These are phyloP conservation scores for Boletus vermiculosoides DNA, from an alignment of 768 basidiomycete species.

Conservation along the genomic window DNA sequence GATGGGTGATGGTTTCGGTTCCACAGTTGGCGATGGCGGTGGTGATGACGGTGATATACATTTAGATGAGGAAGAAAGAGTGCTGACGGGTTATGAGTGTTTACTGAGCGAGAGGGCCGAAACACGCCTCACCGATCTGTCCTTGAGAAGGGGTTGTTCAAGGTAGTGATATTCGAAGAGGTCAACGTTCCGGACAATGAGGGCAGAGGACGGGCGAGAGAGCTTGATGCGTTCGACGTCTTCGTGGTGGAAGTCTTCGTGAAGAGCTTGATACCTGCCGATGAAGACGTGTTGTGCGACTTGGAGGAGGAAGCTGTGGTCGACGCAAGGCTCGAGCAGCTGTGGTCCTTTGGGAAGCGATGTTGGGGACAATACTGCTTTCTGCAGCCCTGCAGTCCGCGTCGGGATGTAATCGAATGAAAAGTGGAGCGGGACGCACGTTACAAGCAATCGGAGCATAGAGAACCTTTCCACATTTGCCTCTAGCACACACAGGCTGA, in stretches of 20 bases:
- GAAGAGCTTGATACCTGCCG: constrained; percentile 5
- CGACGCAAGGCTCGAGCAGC: constrained; percentile 39
- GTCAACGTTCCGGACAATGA: constrained; percentile 9
- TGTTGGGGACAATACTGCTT: constrained; percentile 75
- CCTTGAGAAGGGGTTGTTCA: constrained; percentile 42
- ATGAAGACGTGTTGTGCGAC: constrained; percentile 2
- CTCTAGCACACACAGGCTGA: constrained; percentile 57
- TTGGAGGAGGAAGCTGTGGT: constrained; percentile 14
- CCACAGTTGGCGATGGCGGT: constrained; percentile 5
- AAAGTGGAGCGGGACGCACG: constrained; percentile 44
- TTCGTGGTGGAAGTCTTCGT: constrained; percentile 1
- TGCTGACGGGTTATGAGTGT: constrained; percentile 67
- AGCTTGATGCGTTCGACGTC: constrained; percentile 6
- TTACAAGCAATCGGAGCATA: constrained; percentile 73
- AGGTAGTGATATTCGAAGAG: constrained; percentile 13
- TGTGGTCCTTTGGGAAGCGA: constrained; percentile 75
- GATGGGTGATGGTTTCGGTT: constrained; percentile 19
- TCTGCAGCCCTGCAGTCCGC: constrained; percentile 56
- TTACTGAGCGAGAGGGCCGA: constrained; percentile 37
- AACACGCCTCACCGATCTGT: constrained; percentile 61
- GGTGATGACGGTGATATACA: constrained; percentile 3
- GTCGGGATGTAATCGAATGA: neutral
- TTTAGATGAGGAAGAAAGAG: constrained; percentile 28
- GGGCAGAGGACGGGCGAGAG: constrained; percentile 1
- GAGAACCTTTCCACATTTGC: constrained; percentile 69